Conservation (phyloP, 2,329 filamentous ascomycete genomes). For the Epichloe gansuensis region DNA sequence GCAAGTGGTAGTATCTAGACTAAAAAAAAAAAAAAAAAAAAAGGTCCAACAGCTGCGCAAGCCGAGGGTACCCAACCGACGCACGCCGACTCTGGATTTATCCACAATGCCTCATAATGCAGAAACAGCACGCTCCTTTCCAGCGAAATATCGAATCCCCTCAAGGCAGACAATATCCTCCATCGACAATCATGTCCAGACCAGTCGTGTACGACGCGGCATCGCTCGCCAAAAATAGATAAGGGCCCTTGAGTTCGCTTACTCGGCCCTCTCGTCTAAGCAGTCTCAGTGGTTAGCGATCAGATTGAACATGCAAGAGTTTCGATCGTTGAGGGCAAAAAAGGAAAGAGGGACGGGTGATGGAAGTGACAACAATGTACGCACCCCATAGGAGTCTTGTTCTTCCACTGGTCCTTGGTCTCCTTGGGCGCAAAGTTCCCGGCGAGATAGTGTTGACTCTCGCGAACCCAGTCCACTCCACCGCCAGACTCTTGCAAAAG, state of each 20-base stretch:
- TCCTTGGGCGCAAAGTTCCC: conserved; percentile 53
- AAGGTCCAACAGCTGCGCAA: too few species aligned
- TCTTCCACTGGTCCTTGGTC: conserved; percentile 61
- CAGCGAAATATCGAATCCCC: neutral
- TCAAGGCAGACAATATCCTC: conserved; percentile 52
- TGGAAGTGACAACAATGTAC: conserved; percentile 6
- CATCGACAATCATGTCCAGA: conserved; percentile 62
- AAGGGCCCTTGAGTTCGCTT: conserved; percentile 72
- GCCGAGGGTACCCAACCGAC: too few species aligned
- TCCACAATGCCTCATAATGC: neutral
- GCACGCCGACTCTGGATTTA: neutral
- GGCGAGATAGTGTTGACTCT: conserved; percentile 62
- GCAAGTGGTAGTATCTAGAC: too few species aligned
- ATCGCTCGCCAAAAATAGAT: conserved; percentile 70
- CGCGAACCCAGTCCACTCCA: conserved; percentile 68
- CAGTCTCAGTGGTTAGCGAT: neutral
- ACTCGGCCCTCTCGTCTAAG: conserved; percentile 57
- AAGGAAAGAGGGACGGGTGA: neutral
- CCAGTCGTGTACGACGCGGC: conserved; percentile 75
- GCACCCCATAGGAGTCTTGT: conserved; percentile 67
- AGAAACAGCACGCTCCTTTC: neutral
- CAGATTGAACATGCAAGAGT: neutral
- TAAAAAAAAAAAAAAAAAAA: too few species aligned
- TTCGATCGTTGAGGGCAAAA: neutral
- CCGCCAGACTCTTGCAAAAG: conserved; percentile 54